phyloP scores from a whole-genome alignment of 148 eudicot genomes.

The Camellia granthamiana region DNA sequence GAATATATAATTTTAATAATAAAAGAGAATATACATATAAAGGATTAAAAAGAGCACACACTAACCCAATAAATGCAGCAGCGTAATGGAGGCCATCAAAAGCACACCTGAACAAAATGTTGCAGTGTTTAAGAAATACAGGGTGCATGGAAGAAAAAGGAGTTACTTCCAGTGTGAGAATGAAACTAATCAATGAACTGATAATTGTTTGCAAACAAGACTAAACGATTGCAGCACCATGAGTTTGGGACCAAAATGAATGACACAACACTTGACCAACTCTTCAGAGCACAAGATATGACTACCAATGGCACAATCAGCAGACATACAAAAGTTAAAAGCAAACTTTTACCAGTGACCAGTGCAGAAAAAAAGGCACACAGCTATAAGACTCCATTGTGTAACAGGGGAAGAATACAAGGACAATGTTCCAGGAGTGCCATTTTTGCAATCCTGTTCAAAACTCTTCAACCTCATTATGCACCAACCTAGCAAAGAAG shows the following conservation, averaged over 20 bases:
- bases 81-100: conserved; percentile 97
- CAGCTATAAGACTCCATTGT: conserved; percentile 86
- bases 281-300: not conserved
- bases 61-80: conserved; percentile 96
- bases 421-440: conserved; percentile 29
- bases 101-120: conserved; percentile 67
- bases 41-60: not conserved
- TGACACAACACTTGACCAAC: not conserved
- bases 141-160: not conserved
- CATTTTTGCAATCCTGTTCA: conserved; percentile 36
- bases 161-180: not conserved
- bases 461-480: conserved; percentile 52
- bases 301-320: conserved; percentile 3
- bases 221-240: not conserved
- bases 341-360: conserved; percentile 75
- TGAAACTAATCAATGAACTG: conserved; percentile 5
- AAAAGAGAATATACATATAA: not conserved
- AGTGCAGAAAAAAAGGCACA: conserved; percentile 79
- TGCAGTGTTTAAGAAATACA: not conserved
- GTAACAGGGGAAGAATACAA: conserved; percentile 60
- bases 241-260: conserved; percentile 2
- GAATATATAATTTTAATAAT: no score
- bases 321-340: conserved; percentile 1
- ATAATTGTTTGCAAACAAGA: not conserved
- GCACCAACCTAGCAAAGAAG: conserved; percentile 63